These are phyloP conservation scores for Rhizoclosmatium hyalinum DNA, from an alignment of 371 early-diverging fungal genomes.

Conservation along the genomic window DNA sequence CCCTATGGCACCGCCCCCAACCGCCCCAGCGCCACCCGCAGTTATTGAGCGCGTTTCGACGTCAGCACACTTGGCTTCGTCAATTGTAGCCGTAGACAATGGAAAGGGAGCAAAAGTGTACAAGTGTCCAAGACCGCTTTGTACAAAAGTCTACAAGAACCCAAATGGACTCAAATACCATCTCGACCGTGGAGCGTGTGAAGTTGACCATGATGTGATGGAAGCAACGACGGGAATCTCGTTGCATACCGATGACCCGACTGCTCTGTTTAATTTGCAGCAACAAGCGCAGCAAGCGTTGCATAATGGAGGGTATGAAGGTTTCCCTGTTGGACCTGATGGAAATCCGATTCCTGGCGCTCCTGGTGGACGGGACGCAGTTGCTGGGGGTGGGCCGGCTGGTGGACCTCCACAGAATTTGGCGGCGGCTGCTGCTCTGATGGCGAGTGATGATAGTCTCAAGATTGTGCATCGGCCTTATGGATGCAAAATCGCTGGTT, in stretches of 20 bases:
- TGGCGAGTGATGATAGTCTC: constrained; percentile 27
- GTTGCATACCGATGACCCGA: constrained; percentile 27
- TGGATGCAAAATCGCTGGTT: constrained; percentile 34
- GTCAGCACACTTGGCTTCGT: constrained; percentile 13
- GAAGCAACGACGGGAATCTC: constrained; percentile 29
- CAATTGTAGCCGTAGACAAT: constrained; percentile 28
- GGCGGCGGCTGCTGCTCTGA: constrained; percentile 21
- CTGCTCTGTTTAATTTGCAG: constrained; percentile 28
- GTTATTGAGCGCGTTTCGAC: constrained; percentile 7
- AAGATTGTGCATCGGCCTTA: constrained; percentile 37
- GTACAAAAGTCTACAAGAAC: constrained; percentile 52
- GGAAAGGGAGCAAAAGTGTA: constrained; percentile 24
- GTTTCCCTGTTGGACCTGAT: neutral
- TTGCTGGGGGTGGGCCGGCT: neutral
- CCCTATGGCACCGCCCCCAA: neutral
- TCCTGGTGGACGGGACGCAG: neutral
- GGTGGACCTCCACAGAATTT: neutral
- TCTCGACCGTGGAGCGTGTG: constrained; percentile 52
- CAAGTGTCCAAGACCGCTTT: constrained; percentile 31
- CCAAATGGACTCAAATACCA: constrained; percentile 58
- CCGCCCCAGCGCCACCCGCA: neutral
- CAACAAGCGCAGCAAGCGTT: constrained; percentile 24
- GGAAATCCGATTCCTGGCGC: neutral
- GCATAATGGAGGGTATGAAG: constrained; percentile 6
- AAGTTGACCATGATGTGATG: constrained; percentile 40